phyloP scores from a whole-genome alignment of 805 yeast species.

The Danielozyma ontarioensis region DNA sequence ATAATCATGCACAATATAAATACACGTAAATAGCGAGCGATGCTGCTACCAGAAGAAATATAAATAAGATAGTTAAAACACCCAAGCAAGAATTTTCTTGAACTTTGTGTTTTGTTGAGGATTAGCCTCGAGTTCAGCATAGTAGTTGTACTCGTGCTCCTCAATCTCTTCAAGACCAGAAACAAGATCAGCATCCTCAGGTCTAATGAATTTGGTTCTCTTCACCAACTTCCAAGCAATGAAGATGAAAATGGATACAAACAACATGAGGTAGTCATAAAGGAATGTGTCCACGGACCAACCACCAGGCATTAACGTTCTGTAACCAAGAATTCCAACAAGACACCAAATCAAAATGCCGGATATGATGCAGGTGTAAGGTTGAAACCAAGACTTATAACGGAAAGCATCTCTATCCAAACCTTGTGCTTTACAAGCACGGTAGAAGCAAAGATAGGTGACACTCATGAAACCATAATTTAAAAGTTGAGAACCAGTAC shows the following conservation, averaged over 20 bases:
- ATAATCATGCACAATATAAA: neutral
- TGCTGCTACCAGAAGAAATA: neutral
- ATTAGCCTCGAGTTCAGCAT: conserved; percentile 29
- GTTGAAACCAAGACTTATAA: conserved; percentile 40
- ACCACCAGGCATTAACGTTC: conserved; percentile 59
- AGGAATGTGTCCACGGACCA: conserved; percentile 63
- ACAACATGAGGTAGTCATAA: conserved; percentile 69
- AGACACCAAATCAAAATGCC: conserved; percentile 13
- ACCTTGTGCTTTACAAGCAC: conserved; percentile 19
- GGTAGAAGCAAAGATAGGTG: conserved; percentile 15
- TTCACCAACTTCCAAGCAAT: conserved; percentile 32
- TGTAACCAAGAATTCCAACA: conserved; percentile 63
- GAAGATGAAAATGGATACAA: conserved; percentile 32
- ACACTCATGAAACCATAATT: conserved; percentile 15
- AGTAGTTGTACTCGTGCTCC: conserved; percentile 42
- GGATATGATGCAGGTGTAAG: conserved; percentile 15
- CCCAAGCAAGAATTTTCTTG: conserved; percentile 13
- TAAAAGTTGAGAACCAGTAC: conserved; percentile 16
- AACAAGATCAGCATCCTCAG: conserved; percentile 42
- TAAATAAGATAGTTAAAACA: conserved; percentile 12
- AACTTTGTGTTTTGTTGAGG: conserved; percentile 6
- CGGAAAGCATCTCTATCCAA: conserved; percentile 34
- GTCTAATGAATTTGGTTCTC: conserved; percentile 32
- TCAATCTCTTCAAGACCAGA: conserved; percentile 45
- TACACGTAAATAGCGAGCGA: neutral